These are phyloP conservation scores for Achaetomiella virescens DNA, from an alignment of 495 filamentous ascomycete genomes.

Conservation along the genomic window DNA sequence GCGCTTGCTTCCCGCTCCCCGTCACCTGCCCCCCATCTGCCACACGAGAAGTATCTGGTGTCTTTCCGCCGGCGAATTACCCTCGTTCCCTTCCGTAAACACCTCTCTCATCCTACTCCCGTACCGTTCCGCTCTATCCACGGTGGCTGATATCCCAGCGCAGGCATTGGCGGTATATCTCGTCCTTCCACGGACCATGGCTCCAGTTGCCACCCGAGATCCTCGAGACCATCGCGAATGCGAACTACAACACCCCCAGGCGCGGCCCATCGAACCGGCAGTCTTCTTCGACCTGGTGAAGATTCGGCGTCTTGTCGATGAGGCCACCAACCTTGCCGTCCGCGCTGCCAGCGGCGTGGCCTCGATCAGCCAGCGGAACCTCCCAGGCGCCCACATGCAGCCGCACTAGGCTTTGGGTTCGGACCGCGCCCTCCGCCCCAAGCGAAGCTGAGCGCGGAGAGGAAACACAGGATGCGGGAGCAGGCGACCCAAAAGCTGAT, in stretches of 20 bases:
- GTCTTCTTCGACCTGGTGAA: conserved; percentile 79
- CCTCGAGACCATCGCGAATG: conserved; percentile 69
- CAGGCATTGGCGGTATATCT: conserved; percentile 80
- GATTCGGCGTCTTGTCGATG: conserved; percentile 68
- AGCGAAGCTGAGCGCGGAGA: conserved; percentile 63
- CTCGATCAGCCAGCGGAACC: conserved; percentile 53
- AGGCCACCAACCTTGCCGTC: conserved; percentile 68
- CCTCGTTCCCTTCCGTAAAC: background rate
- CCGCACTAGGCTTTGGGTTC: conserved; percentile 56
- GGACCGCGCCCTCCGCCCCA: conserved; percentile 48
- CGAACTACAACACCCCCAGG: conserved; percentile 67
- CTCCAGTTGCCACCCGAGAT: conserved; percentile 78
- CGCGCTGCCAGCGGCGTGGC: conserved; percentile 66
- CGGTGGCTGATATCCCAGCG: background rate
- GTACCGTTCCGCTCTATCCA: background rate
- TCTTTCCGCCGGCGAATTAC: background rate
- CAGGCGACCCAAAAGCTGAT: conserved; percentile 68
- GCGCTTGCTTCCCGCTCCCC: conserved; percentile 2
- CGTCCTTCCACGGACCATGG: conserved; percentile 78
- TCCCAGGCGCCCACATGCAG: conserved; percentile 49
- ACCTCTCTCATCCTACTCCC: background rate
- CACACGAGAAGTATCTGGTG: background rate
- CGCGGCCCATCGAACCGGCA: conserved; percentile 70
- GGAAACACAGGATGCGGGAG: conserved; percentile 69
- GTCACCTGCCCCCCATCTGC: background rate